Percentiles rank a stretch among this genome's conserved stretches.
Evolutionary conservation across 306 rosid species (phyloP).

Genomic region (Vicia sativa): DNA sequence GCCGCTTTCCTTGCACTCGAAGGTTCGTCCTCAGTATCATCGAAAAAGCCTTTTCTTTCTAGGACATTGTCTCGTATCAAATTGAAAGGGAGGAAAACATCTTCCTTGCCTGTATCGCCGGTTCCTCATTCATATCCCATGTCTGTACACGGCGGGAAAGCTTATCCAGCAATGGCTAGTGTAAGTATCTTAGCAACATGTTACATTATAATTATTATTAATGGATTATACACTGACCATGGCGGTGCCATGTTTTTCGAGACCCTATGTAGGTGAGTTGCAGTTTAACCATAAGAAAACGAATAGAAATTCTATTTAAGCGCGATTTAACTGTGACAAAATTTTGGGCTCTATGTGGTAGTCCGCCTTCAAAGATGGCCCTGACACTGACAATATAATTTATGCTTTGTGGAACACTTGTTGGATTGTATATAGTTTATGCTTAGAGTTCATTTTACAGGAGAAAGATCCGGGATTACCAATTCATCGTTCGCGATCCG

Average conservation of each 20-base stretch:
- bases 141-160: conserved; percentile 57
- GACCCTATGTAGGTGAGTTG: too few species aligned
- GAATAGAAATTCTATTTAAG: too few species aligned
- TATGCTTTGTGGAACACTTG: background rate
- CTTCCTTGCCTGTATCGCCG: conserved; percentile 68
- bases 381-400: too few species aligned
- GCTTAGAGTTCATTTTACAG: conserved; percentile 44
- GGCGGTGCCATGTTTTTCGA: too few species aligned
- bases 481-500: conserved; percentile 48
- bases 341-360: too few species aligned
- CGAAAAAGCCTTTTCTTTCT: conserved; percentile 51
- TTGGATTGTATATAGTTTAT: conserved; percentile 29
- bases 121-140: conserved; percentile 62
- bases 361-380: too few species aligned
- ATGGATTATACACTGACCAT: too few species aligned
- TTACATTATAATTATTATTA: background rate
- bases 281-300: too few species aligned
- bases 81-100: conserved; percentile 45
- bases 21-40: conserved; percentile 46
- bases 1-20: conserved; percentile 55
- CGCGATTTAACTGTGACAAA: too few species aligned
- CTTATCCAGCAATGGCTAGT: conserved; percentile 31
- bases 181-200: conserved; percentile 48
- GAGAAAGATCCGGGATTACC: conserved; percentile 49
- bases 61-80: conserved; percentile 67